Base-by-base conservation (phyloP, 768 basidiomycete genomes). In the Lanmaoa rubissima region DNA sequence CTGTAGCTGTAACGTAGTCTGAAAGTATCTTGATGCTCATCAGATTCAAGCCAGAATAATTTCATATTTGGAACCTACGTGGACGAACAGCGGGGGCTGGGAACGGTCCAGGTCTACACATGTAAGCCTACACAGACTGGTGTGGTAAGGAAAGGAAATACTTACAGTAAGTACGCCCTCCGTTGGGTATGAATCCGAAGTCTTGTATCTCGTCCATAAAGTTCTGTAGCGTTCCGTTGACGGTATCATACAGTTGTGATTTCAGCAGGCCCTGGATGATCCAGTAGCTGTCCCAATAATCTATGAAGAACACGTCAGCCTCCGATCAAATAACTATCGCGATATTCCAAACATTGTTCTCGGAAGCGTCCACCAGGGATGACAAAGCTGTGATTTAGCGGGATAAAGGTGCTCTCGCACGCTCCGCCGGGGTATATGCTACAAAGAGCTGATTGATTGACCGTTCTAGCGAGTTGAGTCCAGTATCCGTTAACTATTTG, bases 151-250 rank as follows among this genome's bases (percentile, higher is more conserved):
- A 17, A 45, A 45, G 9, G 6, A 1, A 21, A 45, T 3, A n/a
- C 74, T 55, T 64, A 87, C 88, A 97, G 66, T 97, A 97, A 49
- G 90, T 92, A 12, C 94, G 81, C 4, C 93, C 94, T 8, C 95
- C 95, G 64, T 97, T 98, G 2, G 95, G 95, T 59, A 98, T 87
- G 75, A 97, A 98, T 0, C 94, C 95, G 64, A 90, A 84, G 24
- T 69, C 67, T 40, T 88, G 84, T 45, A 98, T 76, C 68, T 96
- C 87, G 65, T 98, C 94, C 93, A 97, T 94, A 67, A 98, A 97
- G 74, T 97, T 96, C 60, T 91, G 84, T 35, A 97, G 75, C 0
- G 93, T 90, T 12, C 78, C 83, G 60, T 90, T 90, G 55, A 82
- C 89, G 51, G 90, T 78, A 52, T 77, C 77, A 62, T 82, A 87